Conservation (phyloP, 257 asterid genomes). For the Ophiorrhiza pumila region DNA sequence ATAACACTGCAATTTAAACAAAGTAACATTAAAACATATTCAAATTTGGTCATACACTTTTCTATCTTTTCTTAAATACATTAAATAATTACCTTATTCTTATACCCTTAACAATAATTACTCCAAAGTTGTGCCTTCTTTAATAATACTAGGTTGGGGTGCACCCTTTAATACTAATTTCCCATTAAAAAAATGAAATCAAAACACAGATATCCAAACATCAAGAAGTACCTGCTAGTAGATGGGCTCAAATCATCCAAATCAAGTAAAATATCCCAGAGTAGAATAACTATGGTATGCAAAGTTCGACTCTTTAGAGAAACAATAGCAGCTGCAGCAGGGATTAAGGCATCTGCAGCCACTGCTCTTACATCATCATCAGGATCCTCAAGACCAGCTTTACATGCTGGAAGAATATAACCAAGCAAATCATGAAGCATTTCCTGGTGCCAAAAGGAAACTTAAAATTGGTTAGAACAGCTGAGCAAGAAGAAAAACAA, state of each 20-base stretch:
- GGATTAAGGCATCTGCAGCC: slow-evolving; percentile 95
- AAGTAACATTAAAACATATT: slow-evolving; percentile 24
- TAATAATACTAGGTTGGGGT: too few relatives aligned
- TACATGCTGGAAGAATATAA: slow-evolving; percentile 86
- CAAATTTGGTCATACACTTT: background rate
- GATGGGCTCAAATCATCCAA: slow-evolving; percentile 98
- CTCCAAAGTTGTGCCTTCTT: too few relatives aligned
- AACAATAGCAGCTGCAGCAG: slow-evolving; percentile 83
- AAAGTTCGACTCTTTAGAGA: slow-evolving; percentile 64
- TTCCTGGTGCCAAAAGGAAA: slow-evolving; percentile 53
- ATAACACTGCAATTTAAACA: slow-evolving; percentile 75
- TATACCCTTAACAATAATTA: too few relatives aligned
- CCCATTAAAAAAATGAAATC: too few relatives aligned
- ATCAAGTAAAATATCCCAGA: slow-evolving; percentile 98
- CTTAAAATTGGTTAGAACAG: slow-evolving; percentile 3
- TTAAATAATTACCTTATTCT: too few relatives aligned
- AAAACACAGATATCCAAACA: background rate
- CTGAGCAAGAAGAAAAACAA: slow-evolving; percentile 20
- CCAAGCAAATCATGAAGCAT: slow-evolving; percentile 80
- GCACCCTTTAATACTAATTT: too few relatives aligned
- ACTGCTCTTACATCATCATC: slow-evolving; percentile 99
- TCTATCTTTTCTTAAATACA: too few relatives aligned
- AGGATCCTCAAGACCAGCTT: slow-evolving; percentile 97
- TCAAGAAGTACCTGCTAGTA: slow-evolving; percentile 77
- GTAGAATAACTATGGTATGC: slow-evolving; percentile 86